Evolutionary conservation across 2,329 filamentous ascomycete genomes (phyloP).

Genomic region (Trichoderma sp.): DNA sequence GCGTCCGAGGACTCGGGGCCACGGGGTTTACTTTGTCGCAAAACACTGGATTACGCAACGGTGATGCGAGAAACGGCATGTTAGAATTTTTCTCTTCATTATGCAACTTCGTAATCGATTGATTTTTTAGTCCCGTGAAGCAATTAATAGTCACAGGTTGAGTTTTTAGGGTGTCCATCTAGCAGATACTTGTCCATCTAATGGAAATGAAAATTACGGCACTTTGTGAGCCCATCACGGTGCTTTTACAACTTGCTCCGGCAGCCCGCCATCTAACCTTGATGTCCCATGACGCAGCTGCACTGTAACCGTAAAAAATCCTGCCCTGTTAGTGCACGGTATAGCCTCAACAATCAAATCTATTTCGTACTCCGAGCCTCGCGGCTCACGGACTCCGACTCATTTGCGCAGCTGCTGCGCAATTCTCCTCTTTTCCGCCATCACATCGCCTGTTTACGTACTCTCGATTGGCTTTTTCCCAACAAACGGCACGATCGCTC

Average conservation of each 20-base stretch:
- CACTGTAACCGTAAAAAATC: not conserved
- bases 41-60: constrained; percentile 30
- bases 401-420: not conserved
- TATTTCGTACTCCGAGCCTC: constrained; percentile 1
- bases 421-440: constrained; percentile 4
- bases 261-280: not conserved
- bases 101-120: not conserved
- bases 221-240: not conserved
- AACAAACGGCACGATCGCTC: not conserved
- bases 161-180: not conserved
- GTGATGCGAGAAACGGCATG: constrained; percentile 26
- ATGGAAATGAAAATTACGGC: not conserved
- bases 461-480: not conserved
- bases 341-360: not conserved
- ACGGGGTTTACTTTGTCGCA: constrained; percentile 23
- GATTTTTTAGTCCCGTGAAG: not conserved
- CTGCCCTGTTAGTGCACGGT: not conserved
- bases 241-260: not conserved
- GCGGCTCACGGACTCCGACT: not conserved
- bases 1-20: constrained; percentile 10
- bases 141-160: not conserved
- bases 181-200: not conserved
- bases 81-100: not conserved
- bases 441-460: not conserved
- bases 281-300: not conserved